Percentiles rank a stretch among this genome's conserved stretches.
Evolutionary conservation across 1,284 basidiomycete genomes (phyloP).

Genomic region (Bondarzewia mesenterica): DNA sequence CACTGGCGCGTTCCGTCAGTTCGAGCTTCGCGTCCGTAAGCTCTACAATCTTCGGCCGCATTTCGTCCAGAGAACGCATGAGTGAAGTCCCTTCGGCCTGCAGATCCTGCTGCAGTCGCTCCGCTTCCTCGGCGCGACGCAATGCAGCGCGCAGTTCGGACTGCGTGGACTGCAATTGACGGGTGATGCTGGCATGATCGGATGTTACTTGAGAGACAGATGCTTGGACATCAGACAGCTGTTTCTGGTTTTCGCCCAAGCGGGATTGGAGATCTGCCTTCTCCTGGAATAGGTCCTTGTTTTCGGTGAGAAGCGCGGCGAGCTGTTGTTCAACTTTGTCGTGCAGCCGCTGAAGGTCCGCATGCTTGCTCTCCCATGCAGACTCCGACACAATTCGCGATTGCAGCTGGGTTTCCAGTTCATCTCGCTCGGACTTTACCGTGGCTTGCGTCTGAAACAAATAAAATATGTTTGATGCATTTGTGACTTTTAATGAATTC

Average conservation of each 20-base stretch:
- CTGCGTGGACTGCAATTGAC: conserved; percentile 52
- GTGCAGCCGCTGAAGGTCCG: conserved; percentile 35
- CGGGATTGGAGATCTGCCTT: conserved; percentile 40
- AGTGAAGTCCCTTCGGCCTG: conserved; percentile 66
- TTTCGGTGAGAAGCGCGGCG: conserved; percentile 33
- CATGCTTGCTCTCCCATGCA: conserved; percentile 38
- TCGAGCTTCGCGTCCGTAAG: conserved; percentile 63
- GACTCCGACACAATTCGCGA: conserved; percentile 31
- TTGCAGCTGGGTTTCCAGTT: conserved; percentile 37
- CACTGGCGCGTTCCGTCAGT: conserved; percentile 53
- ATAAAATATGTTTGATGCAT: not conserved
- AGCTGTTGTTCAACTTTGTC: conserved; percentile 34
- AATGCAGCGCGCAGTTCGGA: conserved; percentile 51
- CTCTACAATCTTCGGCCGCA: conserved; percentile 78
- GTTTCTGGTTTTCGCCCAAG: conserved; percentile 34
- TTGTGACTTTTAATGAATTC: no score
- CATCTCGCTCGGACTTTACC: conserved; percentile 54
- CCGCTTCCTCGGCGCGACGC: conserved; percentile 66
- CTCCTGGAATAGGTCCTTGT: conserved; percentile 38
- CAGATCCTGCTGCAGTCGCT: conserved; percentile 58
- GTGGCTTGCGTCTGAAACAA: conserved; percentile 40
- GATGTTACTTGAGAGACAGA: conserved; percentile 47
- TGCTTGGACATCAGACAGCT: conserved; percentile 44
- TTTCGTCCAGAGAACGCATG: conserved; percentile 72
- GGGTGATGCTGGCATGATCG: conserved; percentile 42